These are phyloP conservation scores for Inonotus hispidus DNA, from an alignment of 1,284 basidiomycete species.

Conservation along the genomic window DNA sequence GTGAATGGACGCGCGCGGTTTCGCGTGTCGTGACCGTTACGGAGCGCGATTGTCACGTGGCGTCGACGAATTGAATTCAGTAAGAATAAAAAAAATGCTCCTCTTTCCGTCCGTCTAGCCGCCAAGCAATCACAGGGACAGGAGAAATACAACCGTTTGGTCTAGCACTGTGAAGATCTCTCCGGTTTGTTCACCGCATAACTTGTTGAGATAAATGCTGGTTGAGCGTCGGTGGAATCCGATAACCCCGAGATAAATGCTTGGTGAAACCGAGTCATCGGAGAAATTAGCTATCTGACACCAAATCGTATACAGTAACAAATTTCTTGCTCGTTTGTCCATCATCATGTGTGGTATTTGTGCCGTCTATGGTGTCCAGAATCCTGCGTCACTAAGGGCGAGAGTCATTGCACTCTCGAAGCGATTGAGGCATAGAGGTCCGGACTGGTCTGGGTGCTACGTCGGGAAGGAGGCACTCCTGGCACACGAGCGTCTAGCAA, in stretches of 20 bases:
- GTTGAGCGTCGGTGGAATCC: not conserved
- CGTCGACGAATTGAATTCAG: too few relatives aligned
- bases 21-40: conserved; percentile 11
- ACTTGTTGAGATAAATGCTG: too few relatives aligned
- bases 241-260: not conserved
- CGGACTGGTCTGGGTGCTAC: conserved; percentile 95
- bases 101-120: too few relatives aligned
- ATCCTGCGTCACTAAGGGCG: conserved; percentile 62
- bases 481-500: conserved; percentile 89
- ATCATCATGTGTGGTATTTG: conserved; percentile 85
- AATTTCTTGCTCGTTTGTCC: not conserved
- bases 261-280: not conserved
- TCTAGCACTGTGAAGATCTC: too few relatives aligned
- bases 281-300: not conserved
- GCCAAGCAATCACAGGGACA: too few relatives aligned
- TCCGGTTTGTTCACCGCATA: too few relatives aligned
- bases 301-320: not conserved
- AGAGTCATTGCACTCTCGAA: conserved; percentile 83
- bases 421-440: conserved; percentile 86
- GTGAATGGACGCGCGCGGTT: not conserved
- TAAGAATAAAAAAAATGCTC: too few relatives aligned
- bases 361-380: conserved; percentile 74
- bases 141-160: too few relatives aligned
- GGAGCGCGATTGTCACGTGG: not conserved
- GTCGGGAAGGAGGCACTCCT: conserved; percentile 78